These are phyloP conservation scores for Cutaneotrichosporon cutaneum DNA, from an alignment of 1,284 basidiomycete species.

Conservation along the genomic window DNA sequence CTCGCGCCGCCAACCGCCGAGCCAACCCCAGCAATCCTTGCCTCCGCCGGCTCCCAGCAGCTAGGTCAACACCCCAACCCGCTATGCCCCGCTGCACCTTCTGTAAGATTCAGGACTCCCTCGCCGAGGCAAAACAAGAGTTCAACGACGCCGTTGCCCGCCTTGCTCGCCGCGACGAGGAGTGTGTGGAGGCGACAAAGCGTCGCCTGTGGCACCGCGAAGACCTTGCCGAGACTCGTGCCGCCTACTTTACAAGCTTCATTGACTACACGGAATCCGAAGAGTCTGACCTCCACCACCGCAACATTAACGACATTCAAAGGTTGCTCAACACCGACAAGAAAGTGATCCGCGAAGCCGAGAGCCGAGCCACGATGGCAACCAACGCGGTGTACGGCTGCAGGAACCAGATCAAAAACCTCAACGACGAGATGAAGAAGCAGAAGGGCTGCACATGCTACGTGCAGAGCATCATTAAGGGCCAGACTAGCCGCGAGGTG, in stretches of 20 bases:
- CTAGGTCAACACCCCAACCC: too few relatives aligned
- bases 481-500: too few relatives aligned
- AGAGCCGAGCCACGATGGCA: not conserved
- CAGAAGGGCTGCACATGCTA: not conserved
- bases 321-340: not conserved
- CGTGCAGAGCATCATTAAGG: not conserved
- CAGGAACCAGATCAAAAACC: not conserved
- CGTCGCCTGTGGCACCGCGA: not conserved
- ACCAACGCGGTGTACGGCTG: not conserved
- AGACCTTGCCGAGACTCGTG: not conserved
- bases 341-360: not conserved
- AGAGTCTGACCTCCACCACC: not conserved
- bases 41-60: not conserved
- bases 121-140: not conserved
- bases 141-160: not conserved
- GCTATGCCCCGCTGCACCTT: not conserved
- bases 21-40: too few relatives aligned
- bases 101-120: not conserved
- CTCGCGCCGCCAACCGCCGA: too few relatives aligned
- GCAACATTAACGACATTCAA: not conserved
- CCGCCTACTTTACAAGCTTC: not conserved
- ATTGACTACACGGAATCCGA: not conserved
- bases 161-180: not conserved
- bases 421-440: not conserved
- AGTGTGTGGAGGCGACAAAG: not conserved